Evolutionary conservation across 805 yeast species (phyloP).

Genomic region (Phaffomyces antillensis): DNA sequence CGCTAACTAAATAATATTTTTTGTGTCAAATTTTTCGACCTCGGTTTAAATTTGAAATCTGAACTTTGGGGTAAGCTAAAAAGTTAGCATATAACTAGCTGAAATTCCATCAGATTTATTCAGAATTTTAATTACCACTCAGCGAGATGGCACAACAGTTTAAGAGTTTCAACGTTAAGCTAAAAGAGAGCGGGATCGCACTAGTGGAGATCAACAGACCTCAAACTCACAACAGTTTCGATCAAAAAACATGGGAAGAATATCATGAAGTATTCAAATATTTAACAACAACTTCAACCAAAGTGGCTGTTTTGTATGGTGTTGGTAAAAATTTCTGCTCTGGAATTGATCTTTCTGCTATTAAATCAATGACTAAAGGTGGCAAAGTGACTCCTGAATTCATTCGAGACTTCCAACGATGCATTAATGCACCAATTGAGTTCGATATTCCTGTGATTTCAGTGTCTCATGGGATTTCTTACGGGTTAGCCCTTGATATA

Average conservation of each 20-base stretch:
- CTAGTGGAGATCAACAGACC: constrained; percentile 53
- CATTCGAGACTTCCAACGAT: constrained; percentile 52
- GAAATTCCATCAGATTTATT: background rate
- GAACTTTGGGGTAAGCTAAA: background rate
- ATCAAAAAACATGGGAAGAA: constrained; percentile 49
- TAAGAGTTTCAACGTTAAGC: constrained; percentile 14
- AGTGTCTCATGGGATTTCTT: constrained; percentile 55
- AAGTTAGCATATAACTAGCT: background rate
- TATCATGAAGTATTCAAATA: constrained; percentile 40
- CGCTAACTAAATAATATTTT: constrained; percentile 6
- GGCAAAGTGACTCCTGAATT: constrained; percentile 25
- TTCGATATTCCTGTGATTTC: constrained; percentile 58
- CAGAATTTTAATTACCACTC: background rate
- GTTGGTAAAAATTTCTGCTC: constrained; percentile 51
- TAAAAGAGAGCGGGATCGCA: constrained; percentile 27
- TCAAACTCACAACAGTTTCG: constrained; percentile 49
- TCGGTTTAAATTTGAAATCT: no score
- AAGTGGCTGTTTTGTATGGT: constrained; percentile 51
- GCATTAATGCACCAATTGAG: constrained; percentile 39
- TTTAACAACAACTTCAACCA: constrained; percentile 39
- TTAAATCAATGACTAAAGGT: constrained; percentile 13
- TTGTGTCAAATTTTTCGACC: no score
- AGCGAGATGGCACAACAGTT: constrained; percentile 2
- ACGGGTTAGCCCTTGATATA: constrained; percentile 67
- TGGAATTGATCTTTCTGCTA: constrained; percentile 51